Evolutionary conservation across 305 asterid species (phyloP).

Genomic region (Solanum hybrid): DNA sequence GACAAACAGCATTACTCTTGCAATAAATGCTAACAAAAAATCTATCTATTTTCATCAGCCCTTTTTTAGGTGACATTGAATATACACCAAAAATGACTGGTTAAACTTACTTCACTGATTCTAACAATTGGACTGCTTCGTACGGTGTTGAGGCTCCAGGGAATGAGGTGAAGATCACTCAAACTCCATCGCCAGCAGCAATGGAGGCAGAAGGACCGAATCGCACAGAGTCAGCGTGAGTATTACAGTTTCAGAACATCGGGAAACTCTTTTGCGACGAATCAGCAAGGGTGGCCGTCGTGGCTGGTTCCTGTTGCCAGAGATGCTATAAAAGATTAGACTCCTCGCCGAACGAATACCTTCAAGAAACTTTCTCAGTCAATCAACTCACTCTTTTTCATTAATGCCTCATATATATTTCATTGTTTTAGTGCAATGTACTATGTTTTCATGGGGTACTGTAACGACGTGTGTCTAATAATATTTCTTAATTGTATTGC

Average conservation of each 20-base stretch:
- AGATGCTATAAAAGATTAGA: conserved; percentile 65
- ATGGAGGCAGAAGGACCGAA: conserved; percentile 11
- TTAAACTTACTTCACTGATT: background rate
- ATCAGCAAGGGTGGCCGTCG: conserved; percentile 68
- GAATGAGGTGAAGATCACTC: conserved; percentile 15
- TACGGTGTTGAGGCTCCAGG: background rate
- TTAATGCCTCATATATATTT: background rate
- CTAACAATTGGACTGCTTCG: background rate
- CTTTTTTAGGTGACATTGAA: background rate
- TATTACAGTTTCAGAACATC: conserved; percentile 25
- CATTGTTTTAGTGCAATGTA: background rate
- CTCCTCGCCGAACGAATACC: conserved; percentile 80
- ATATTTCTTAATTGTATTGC: background rate
- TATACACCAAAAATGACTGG: background rate
- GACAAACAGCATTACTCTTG: background rate
- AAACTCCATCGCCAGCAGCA: conserved; percentile 6
- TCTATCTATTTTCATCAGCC: background rate
- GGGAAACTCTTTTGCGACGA: conserved; percentile 14
- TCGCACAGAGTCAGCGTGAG: background rate
- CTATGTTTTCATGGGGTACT: background rate
- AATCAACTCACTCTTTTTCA: background rate
- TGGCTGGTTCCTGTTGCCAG: conserved; percentile 80
- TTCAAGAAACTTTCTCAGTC: conserved; percentile 89
- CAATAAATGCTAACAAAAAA: background rate
- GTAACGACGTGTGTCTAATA: background rate